phyloP scores from a whole-genome alignment of 305 asterid species.

The Rubia balearica region DNA sequence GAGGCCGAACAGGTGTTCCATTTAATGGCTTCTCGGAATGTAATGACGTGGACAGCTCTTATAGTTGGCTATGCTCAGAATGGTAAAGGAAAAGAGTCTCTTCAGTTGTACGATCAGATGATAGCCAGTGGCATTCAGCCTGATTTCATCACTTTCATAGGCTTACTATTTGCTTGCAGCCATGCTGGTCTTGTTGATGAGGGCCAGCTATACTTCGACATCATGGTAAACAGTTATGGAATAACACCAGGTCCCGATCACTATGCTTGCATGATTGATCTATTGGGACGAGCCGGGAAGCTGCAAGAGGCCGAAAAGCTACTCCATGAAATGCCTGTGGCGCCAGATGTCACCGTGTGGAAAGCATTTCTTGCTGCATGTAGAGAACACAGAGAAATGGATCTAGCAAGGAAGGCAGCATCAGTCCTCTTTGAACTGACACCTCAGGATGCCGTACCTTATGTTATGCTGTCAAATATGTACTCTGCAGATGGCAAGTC shows the following conservation, averaged over 20 bases:
- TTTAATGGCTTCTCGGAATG: conserved; percentile 46
- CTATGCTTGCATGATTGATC: conserved; percentile 83
- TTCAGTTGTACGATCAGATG: conserved; percentile 52
- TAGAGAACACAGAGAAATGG: conserved; percentile 49
- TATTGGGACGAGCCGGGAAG: conserved; percentile 74
- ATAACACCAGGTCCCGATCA: conserved; percentile 66
- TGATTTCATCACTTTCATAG: conserved; percentile 70
- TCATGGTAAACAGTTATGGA: conserved; percentile 53
- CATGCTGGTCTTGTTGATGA: conserved; percentile 66
- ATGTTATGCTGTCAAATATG: conserved; percentile 67
- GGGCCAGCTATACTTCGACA: conserved; percentile 46
- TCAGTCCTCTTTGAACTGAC: conserved; percentile 49
- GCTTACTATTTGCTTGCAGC: conserved; percentile 82
- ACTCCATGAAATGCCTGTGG: conserved; percentile 38
- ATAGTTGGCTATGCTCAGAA: conserved; percentile 68
- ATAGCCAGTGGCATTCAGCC: conserved; percentile 50
- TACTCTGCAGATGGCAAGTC: conserved; percentile 59
- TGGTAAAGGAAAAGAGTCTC: conserved; percentile 50
- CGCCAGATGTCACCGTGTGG: conserved; percentile 53
- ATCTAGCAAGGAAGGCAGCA: conserved; percentile 67
- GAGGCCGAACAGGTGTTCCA: conserved; percentile 44
- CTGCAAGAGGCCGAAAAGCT: conserved; percentile 61
- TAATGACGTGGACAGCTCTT: conserved; percentile 83
- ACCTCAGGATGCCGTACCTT: conserved; percentile 66
- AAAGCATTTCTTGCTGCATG: conserved; percentile 75